Conservation (phyloP, 345 rosid species). For the Citrus medica region DNA sequence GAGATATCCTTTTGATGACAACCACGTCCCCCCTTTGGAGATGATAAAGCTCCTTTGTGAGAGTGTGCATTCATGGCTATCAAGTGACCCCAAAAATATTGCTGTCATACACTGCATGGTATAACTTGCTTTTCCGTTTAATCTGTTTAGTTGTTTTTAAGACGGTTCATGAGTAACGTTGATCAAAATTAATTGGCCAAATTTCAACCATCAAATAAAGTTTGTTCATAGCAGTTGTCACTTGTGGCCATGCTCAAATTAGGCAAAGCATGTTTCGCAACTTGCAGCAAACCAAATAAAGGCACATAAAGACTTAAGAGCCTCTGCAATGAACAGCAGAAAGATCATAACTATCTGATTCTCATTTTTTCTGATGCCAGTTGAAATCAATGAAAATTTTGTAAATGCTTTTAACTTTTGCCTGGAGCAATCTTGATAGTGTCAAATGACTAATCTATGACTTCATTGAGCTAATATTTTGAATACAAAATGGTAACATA, state of each 20-base stretch:
- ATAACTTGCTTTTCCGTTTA: conserved; percentile 4
- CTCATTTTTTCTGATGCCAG: not conserved
- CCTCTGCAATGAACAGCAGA: not conserved
- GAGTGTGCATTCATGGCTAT: conserved; percentile 81
- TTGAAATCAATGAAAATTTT: too few relatives aligned
- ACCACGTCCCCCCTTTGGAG: conserved; percentile 81
- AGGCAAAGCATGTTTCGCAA: not conserved
- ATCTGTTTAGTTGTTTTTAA: not conserved
- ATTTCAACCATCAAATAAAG: not conserved
- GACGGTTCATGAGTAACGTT: not conserved
- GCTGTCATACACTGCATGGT: conserved; percentile 97
- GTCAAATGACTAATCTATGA: not conserved
- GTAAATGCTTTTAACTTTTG: not conserved
- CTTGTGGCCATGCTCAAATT: not conserved
- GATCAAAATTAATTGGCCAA: not conserved
- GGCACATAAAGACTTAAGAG: too few relatives aligned
- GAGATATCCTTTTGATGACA: conserved; percentile 82
- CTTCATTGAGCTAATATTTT: not conserved
- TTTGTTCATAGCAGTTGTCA: not conserved
- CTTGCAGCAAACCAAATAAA: not conserved
- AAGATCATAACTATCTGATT: not conserved
- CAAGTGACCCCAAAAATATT: conserved; percentile 62
- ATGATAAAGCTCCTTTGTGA: conserved; percentile 78
- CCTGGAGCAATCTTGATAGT: not conserved
- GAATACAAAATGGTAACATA: not conserved